A percentile compares a stretch with the other conserved stretches of the same genome.
These are phyloP conservation scores for Gnetum montanum DNA, from an alignment of 75 land plant genomes.

Conservation along the genomic window DNA sequence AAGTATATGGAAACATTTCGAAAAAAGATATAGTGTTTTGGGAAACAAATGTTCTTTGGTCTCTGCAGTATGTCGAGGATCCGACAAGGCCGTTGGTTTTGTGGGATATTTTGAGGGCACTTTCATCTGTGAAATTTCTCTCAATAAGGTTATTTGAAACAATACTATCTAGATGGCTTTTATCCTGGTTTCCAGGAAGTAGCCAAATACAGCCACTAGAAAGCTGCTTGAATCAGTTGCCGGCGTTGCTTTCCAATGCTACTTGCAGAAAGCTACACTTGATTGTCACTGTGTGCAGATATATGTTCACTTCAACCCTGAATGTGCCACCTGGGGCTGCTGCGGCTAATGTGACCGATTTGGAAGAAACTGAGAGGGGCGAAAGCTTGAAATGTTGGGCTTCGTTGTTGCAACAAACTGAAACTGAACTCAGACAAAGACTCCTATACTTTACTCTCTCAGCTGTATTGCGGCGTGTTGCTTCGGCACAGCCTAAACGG, in stretches of 20 bases:
- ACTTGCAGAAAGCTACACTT: slow-evolving; percentile 28
- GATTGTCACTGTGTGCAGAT: slow-evolving; percentile 36
- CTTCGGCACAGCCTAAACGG: slow-evolving; percentile 4
- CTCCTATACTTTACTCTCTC: slow-evolving; percentile 31
- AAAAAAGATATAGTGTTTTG: slow-evolving; percentile 27
- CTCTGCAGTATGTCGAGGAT: slow-evolving; percentile 21
- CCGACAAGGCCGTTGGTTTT: slow-evolving; percentile 25
- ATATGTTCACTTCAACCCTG: slow-evolving; percentile 20
- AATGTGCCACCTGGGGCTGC: slow-evolving; percentile 8
- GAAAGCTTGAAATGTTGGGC: slow-evolving; percentile 11
- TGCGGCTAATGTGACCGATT: not conserved
- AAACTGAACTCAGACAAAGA: slow-evolving; percentile 42
- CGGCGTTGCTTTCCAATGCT: slow-evolving; percentile 6
- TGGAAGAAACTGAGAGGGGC: slow-evolving; percentile 1
- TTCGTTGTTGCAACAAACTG: slow-evolving; percentile 23
- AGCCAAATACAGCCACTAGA: slow-evolving; percentile 5
- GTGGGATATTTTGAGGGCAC: slow-evolving; percentile 33
- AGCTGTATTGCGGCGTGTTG: slow-evolving; percentile 7
- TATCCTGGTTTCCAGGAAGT: slow-evolving; percentile 13
- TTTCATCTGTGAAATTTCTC: slow-evolving; percentile 23
- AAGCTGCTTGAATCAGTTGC: slow-evolving; percentile 13
- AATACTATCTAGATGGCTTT: slow-evolving; percentile 31
- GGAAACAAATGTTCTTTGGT: slow-evolving; percentile 36
- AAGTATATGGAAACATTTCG: slow-evolving; percentile 10
- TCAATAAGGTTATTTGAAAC: slow-evolving; percentile 24